Evolutionary conservation across 2,329 filamentous ascomycete genomes (phyloP).

Genomic region (Sarocladiaceae sp.): DNA sequence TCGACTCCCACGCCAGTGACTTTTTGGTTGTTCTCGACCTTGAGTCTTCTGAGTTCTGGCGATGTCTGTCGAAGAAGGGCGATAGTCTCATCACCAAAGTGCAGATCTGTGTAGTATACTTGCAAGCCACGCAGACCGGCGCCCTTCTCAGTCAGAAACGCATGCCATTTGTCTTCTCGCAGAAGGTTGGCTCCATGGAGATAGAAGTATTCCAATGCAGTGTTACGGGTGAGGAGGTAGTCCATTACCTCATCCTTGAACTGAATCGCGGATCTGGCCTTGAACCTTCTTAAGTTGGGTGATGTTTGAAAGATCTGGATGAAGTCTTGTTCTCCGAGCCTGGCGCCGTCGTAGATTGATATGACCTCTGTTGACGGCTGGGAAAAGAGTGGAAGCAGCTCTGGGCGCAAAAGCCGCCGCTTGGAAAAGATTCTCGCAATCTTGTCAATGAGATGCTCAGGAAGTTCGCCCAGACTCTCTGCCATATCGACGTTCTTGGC

Average conservation of each 20-base stretch:
- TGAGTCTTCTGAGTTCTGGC: slow-evolving; percentile 65
- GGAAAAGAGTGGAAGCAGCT: slow-evolving; percentile 51
- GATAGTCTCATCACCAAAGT: slow-evolving; percentile 69
- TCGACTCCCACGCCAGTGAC: slow-evolving; percentile 60
- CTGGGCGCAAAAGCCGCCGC: slow-evolving; percentile 46
- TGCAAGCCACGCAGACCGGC: slow-evolving; percentile 60
- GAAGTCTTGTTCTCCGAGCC: slow-evolving; percentile 69
- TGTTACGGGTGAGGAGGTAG: slow-evolving; percentile 69
- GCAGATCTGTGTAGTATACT: slow-evolving; percentile 76
- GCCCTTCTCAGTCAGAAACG: slow-evolving; percentile 62
- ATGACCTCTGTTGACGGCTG: slow-evolving; percentile 44
- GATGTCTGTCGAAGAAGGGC: slow-evolving; percentile 56
- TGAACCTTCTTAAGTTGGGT: slow-evolving; percentile 61
- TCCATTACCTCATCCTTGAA: slow-evolving; percentile 81
- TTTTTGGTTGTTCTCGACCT: slow-evolving; percentile 74
- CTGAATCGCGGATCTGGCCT: slow-evolving; percentile 80
- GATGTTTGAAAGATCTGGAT: slow-evolving; percentile 73
- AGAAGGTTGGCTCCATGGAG: slow-evolving; percentile 82
- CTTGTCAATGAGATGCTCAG: slow-evolving; percentile 48
- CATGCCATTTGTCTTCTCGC: slow-evolving; percentile 67
- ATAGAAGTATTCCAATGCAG: slow-evolving; percentile 64
- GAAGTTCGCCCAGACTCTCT: slow-evolving; percentile 55
- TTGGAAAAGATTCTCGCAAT: slow-evolving; percentile 56
- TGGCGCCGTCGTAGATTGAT: slow-evolving; percentile 52
- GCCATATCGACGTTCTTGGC: slow-evolving; percentile 57